Evolutionary conservation across 176 grass and related monocot species (phyloP), one percentile per base, ranked within the genome.

Genomic region (Aegilops sharonensis): DNA sequence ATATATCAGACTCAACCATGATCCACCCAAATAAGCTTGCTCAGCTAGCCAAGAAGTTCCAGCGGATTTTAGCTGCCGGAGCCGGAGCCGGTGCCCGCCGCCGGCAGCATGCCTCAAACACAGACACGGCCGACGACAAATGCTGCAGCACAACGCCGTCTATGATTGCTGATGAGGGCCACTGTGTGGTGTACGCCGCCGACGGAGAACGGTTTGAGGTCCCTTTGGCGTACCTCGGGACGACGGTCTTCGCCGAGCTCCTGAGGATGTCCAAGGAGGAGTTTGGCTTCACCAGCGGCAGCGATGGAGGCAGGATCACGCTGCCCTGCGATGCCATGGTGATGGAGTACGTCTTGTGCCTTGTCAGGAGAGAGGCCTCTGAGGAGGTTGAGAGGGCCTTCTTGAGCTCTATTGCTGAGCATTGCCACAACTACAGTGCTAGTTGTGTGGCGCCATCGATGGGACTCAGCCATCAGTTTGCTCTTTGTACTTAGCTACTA

Each of bases 301-400:
- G 43, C 1, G 23, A 57, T 23, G 61, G 75, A 13, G 91, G 43
- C 17, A 86, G 85, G 32, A 96, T 96, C 79, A 96, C 45, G 4
- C 27, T 95, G 85, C 85, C 87, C 0, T 95, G 85, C 14, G 89
- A 95, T 10, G 62, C 87, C 15, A 23, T 21, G 3, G 81, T 85
- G 42, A 68, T 93, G 73, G 89, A 91, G 63, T 91, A 95, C 35
- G 85, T 71, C 0, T 30, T 93, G 69, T 86, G 71, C 5, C 73
- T 93, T 85, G 10, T 95, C 11, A 79, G 79, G 9, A 75, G 84
- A 84, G 80, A 78, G 1, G 63, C 85, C 3, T 92, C 93, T 2
- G n/a, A 82, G 71, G 90, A 91, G 31, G 84, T 93, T 0, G 88
- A 85, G 76, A 88, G 71, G 27, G 87, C 78, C 1, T 66, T 94